Percentiles rank a stretch among this genome's conserved stretches.
These are phyloP conservation scores for Udeniomyces megalosporus DNA, from an alignment of 768 basidiomycete species.

Conservation along the genomic window DNA sequence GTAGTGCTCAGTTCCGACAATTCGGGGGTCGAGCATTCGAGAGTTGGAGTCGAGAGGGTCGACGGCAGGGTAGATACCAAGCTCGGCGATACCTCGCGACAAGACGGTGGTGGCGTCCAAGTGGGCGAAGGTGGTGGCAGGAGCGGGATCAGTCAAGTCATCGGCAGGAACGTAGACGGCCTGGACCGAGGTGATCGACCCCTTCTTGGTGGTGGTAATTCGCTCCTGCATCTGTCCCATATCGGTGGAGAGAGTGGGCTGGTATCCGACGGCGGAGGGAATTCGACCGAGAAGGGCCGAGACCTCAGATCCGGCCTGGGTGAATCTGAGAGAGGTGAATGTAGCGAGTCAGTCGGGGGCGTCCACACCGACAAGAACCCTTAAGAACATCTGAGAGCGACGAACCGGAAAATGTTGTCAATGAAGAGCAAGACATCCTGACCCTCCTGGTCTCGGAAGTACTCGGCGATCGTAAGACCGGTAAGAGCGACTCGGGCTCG, in stretches of 20 bases:
- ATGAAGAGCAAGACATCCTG: conserved; percentile 99
- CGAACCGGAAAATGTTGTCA: conserved; percentile 96
- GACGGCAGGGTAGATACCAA: conserved; percentile 92
- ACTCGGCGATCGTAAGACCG: conserved; percentile 97
- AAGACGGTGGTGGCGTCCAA: conserved; percentile 99
- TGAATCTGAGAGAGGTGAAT: conserved; percentile 43
- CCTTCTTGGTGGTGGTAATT: conserved; percentile 99
- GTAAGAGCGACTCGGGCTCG: conserved; percentile 99
- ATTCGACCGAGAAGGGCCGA: conserved; percentile 99
- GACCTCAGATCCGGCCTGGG: conserved; percentile 99
- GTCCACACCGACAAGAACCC: background rate
- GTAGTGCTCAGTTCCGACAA: conserved; percentile 41
- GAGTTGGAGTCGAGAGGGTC: conserved; percentile 99
- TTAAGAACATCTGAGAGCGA: background rate
- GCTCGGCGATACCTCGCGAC: conserved; percentile 96
- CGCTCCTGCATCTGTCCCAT: conserved; percentile 99
- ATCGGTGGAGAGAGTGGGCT: conserved; percentile 97
- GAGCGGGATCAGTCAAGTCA: conserved; percentile 99
- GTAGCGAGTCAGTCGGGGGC: background rate
- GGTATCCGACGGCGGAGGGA: conserved; percentile 99
- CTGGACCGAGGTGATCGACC: conserved; percentile 98
- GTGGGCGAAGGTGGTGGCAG: conserved; percentile 98
- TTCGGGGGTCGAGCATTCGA: conserved; percentile 98
- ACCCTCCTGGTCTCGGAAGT: conserved; percentile 99
- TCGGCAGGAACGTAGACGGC: conserved; percentile 99